phyloP scores from a whole-genome alignment of 345 rosid species.

The Rubroshorea leprosula region DNA sequence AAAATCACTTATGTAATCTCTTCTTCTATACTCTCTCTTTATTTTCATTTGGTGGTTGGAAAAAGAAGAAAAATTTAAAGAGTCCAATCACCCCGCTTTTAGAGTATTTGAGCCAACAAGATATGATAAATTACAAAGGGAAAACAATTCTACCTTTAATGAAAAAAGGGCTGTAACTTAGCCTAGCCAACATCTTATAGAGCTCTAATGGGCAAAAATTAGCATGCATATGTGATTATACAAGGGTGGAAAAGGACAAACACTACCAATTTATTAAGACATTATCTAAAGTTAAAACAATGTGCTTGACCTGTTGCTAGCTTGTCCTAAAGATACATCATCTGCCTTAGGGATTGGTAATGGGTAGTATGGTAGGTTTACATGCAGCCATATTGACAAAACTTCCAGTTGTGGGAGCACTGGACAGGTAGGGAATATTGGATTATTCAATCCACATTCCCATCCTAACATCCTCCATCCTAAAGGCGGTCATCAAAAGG shows the following conservation, averaged over 20 bases:
- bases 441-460: constrained; percentile 96
- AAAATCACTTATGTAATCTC: too few species aligned
- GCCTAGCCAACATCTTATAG: too few species aligned
- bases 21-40: too few species aligned
- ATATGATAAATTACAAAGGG: too few species aligned
- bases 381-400: constrained; percentile 94
- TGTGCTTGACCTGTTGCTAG: constrained; percentile 61
- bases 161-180: too few species aligned
- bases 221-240: neutral
- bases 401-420: constrained; percentile 89
- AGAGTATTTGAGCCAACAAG: too few species aligned
- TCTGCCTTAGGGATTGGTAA: constrained; percentile 95
- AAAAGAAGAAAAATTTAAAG: too few species aligned
- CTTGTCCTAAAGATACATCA: constrained; percentile 90
- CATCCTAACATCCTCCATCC: constrained; percentile 99
- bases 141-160: too few species aligned
- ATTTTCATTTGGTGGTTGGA: too few species aligned
- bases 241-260: neutral
- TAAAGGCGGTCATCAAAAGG: constrained; percentile 55
- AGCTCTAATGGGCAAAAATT: constrained; percentile 3
- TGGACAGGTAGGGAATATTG: constrained; percentile 57
- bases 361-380: constrained; percentile 81
- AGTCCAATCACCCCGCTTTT: too few species aligned
- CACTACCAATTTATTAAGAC: neutral
- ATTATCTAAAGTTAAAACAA: constrained; percentile 90